Evolutionary conservation across 441 rosid genomes (phyloP).

Genomic region (Bocquillonia castaneifolia): DNA sequence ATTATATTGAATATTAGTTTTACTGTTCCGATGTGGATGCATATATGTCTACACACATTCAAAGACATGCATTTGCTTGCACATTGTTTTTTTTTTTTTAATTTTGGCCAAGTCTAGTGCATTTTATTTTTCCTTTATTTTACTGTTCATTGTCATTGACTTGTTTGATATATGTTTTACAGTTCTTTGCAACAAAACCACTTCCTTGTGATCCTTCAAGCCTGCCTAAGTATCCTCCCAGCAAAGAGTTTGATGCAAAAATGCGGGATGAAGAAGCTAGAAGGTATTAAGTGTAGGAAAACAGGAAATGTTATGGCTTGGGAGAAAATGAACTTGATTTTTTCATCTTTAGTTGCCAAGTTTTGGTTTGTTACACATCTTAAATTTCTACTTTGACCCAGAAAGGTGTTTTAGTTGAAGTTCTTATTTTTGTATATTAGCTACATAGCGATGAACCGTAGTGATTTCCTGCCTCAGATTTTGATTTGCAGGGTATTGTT

Average conservation of each 20-base stretch:
- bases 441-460: neutral
- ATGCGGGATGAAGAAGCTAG: slow-evolving; percentile 85
- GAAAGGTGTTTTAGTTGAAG: neutral
- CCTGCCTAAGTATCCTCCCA: slow-evolving; percentile 92
- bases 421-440: neutral
- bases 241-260: slow-evolving; percentile 94
- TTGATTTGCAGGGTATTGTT: neutral
- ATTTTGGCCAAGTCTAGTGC: neutral
- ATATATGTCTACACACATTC: neutral
- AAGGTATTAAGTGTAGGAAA: slow-evolving; percentile 44
- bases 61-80: no score
- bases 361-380: neutral
- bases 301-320: neutral
- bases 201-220: slow-evolving; percentile 89
- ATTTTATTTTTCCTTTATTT: neutral
- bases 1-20: neutral
- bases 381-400: slow-evolving; percentile 7
- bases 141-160: slow-evolving; percentile 10
- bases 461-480: neutral
- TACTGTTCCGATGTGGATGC: neutral
- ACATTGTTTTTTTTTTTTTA: neutral
- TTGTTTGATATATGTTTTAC: slow-evolving; percentile 25
- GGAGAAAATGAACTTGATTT: neutral
- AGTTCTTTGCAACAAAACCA: slow-evolving; percentile 75
- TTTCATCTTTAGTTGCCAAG: slow-evolving; percentile 1